These are phyloP conservation scores for Phytophthora palmivora DNA, from an alignment of 352 stramenopile genomes.

Conservation along the genomic window DNA sequence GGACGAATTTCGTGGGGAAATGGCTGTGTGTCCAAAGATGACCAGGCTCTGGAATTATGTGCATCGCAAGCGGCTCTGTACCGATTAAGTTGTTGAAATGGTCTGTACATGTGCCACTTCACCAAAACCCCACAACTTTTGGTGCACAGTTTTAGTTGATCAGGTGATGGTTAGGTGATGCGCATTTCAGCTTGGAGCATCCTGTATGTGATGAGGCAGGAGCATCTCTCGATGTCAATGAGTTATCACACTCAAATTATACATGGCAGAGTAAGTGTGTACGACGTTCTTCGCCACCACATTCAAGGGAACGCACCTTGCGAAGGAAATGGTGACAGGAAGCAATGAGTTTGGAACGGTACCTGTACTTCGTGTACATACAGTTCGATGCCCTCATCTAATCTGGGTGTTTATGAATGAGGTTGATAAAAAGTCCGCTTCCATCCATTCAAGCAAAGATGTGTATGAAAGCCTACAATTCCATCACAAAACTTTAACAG, in stretches of 20 bases:
- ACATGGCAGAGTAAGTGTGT: too few species aligned
- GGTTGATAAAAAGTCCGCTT: conserved; percentile 19
- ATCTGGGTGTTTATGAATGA: conserved; percentile 21
- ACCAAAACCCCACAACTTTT: background rate
- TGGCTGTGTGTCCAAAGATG: conserved; percentile 13
- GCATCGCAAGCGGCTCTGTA: conserved; percentile 1
- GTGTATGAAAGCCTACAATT: background rate
- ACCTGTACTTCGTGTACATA: conserved; percentile 15
- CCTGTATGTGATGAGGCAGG: conserved; percentile 5
- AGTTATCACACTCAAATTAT: background rate
- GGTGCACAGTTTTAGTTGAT: background rate
- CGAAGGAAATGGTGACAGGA: background rate
- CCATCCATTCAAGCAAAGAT: conserved; percentile 8
- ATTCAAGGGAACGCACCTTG: background rate
- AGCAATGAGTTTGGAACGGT: background rate
- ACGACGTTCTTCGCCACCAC: background rate
- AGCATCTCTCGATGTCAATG: conserved; percentile 3
- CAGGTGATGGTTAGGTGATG: conserved; percentile 1
- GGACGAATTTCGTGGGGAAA: conserved; percentile 23
- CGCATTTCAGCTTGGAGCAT: conserved; percentile 4
- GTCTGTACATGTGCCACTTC: conserved; percentile 10
- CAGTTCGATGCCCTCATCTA: conserved; percentile 27
- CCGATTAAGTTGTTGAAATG: too few species aligned
- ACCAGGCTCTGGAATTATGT: background rate
- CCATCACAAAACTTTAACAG: background rate